A percentile compares a stretch with the other conserved stretches of the same genome.
phyloP scores from a whole-genome alignment of 768 basidiomycete species.

The Antrodiella citrinella region DNA sequence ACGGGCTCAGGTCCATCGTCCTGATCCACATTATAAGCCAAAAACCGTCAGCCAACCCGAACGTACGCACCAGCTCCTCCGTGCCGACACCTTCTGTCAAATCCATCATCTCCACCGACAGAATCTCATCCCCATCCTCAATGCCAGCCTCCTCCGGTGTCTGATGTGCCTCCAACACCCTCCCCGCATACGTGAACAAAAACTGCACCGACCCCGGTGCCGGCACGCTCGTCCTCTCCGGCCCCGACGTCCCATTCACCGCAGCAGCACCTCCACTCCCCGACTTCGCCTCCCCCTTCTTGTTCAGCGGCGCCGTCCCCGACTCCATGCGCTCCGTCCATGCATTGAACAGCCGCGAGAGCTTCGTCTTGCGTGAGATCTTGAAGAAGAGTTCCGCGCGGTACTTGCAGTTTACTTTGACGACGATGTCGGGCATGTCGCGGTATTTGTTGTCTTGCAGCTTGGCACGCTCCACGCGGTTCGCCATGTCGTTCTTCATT shows the following conservation, averaged over 20 bases:
- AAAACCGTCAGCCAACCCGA: background rate
- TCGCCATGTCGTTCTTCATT: constrained; percentile 78
- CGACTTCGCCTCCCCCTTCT: background rate
- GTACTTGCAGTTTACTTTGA: constrained; percentile 84
- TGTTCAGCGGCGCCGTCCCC: constrained; percentile 6
- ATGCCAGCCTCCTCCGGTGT: constrained; percentile 83
- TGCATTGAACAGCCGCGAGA: constrained; percentile 74
- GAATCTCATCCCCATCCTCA: constrained; percentile 83
- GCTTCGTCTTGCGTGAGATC: constrained; percentile 83
- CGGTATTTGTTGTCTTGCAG: constrained; percentile 74
- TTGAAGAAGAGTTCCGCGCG: constrained; percentile 91
- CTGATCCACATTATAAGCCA: constrained; percentile 24
- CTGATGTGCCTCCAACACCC: constrained; percentile 70
- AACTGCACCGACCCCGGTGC: constrained; percentile 49
- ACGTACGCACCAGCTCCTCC: constrained; percentile 47
- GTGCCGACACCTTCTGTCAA: constrained; percentile 61
- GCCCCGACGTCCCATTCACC: constrained; percentile 1
- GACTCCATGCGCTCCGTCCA: constrained; percentile 86
- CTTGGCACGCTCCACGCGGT: constrained; percentile 72
- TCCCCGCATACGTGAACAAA: constrained; percentile 78
- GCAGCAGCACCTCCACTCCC: background rate
- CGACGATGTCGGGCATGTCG: constrained; percentile 83
- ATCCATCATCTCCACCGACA: constrained; percentile 88
- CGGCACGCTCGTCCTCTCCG: constrained; percentile 1
- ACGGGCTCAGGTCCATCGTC: constrained; percentile 58